Conservation (phyloP, 257 asterid species). For the Pogostemon cablin region DNA sequence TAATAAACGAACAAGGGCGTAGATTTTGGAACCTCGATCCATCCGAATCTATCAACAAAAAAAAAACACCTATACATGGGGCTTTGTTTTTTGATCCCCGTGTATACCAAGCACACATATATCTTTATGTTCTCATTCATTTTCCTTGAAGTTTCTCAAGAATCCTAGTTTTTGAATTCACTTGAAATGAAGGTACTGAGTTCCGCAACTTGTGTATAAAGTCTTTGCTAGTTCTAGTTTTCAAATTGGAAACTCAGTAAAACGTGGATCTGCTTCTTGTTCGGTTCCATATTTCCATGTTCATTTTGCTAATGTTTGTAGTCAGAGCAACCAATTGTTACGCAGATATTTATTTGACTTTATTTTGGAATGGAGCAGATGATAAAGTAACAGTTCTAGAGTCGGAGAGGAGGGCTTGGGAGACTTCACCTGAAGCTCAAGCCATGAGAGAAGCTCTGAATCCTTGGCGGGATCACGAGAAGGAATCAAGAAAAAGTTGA, state of each 20-base stretch:
- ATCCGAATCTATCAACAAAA: no score
- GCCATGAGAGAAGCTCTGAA: conserved; percentile 88
- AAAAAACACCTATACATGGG: no score
- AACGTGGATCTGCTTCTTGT: conserved; percentile 22
- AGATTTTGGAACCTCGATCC: no score
- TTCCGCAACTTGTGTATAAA: background rate
- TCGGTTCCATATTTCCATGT: background rate
- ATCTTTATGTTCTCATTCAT: background rate
- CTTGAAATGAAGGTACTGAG: conserved; percentile 4
- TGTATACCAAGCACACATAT: no score
- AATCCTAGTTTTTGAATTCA: background rate
- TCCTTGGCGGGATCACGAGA: conserved; percentile 72
- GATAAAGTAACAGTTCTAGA: conserved; percentile 88
- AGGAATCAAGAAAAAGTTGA: conserved; percentile 46
- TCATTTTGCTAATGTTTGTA: background rate
- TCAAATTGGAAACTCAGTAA: background rate
- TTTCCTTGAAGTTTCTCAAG: background rate
- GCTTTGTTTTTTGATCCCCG: no score
- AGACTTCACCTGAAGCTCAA: conserved; percentile 80
- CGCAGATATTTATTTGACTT: conserved; percentile 20
- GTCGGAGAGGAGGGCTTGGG: conserved; percentile 87
- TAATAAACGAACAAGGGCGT: no score
- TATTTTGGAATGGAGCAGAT: conserved; percentile 51
- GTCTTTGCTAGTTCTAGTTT: conserved; percentile 5
- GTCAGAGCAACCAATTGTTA: conserved; percentile 1